Evolutionary conservation across 1,139 yeast species (phyloP), one percentile per base, ranked within the genome.

Genomic region (Protomyces arabidopsidicola): DNA sequence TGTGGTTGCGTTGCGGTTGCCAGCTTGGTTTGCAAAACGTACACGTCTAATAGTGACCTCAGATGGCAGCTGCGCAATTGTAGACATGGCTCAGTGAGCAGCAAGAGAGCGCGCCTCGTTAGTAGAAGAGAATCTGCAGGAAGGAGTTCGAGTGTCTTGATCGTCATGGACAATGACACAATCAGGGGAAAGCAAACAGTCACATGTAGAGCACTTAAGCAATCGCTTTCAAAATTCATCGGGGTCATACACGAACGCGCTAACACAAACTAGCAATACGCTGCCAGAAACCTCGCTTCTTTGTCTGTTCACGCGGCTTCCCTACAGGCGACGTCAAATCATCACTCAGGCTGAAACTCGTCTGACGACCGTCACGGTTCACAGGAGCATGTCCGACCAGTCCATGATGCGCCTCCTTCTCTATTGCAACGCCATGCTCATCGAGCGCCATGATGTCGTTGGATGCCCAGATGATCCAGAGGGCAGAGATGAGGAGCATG

Each of bases 391-490:
- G 48, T 16, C 48, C 22, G 20, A 6, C 22, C 12, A n/a, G 24
- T 12, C 22, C 24, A 42, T 42, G 48, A 5, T n/a, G 48, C 2
- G 24, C 22, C 16, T 42, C 48, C 24, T 42, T 42, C 22, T 42
- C 48, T n/a, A 42, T n/a, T 12, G 48, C 16, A n/a, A 48, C 36
- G 45, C 45, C 53, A 34, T 31, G 31, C 18, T 31, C 53, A 24
- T 18, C 31, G 16, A 24, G 16, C 1, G 45, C 35, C 27, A 55
- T 24, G 45, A 58, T 39, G 20, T 58, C 62, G 9, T 48, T 20
- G 42, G 62, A 58, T 38, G 56, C 45, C 62, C 62, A 58, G 31
- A 50, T 52, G 56, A 58, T 45, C 56, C 62, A 58, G 4, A 58
- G 52, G 12, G 56, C 56, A 18, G 52, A 52, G 24, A 58, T 39